Base-by-base conservation (phyloP, 495 filamentous ascomycete genomes). In the Neurospora hispaniola region DNA sequence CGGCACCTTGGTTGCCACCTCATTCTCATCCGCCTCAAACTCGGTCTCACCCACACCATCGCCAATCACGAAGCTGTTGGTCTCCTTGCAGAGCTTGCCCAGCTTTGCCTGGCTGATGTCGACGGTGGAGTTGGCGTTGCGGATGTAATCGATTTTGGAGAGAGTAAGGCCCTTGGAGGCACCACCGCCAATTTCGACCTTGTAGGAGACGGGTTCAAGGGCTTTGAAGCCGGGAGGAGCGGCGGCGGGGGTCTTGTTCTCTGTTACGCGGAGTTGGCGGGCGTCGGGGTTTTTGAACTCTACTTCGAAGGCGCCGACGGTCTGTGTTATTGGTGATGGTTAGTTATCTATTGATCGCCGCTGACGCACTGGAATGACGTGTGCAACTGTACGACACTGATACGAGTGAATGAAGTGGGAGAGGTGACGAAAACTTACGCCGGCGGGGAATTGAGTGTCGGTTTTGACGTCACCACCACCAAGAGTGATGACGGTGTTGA, bases 21-120 rank as follows among this genome's bases (percentile, higher is more conserved):
- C 82, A 70, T 82, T 82, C 78, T 84, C 82, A n/a, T 82, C 82
- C n/a, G 27, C 78, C 73, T 84, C 82, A 68, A 84, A 84, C 73
- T 83, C 82, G 20, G 78, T 72, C 80, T 84, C 82, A 70, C 81
- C 82, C 0, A 82, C 59, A 38, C 73, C 72, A 18, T 73, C 79
- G 35, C 78, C 79, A 69, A 82, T 78, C 66, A 82, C 76, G 40
- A 84, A 83, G 6, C 70, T 72, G 23, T 77, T 77, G 27, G 79
- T 74, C 73, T 82, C 81, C 16, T 75, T 27, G 75, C 78, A 79
- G 41, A 83, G 77, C 31, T 76, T 78, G 31, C 78, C 80, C 39
- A 82, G 70, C 62, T 76, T 73, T 48, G 74, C 80, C 39, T 77
- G 69, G 70, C 77, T 80, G 72, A 82, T 78, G 66, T 82, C 83